phyloP scores from a whole-genome alignment of 129 eudicot genomes.

The Mikania micrantha region DNA sequence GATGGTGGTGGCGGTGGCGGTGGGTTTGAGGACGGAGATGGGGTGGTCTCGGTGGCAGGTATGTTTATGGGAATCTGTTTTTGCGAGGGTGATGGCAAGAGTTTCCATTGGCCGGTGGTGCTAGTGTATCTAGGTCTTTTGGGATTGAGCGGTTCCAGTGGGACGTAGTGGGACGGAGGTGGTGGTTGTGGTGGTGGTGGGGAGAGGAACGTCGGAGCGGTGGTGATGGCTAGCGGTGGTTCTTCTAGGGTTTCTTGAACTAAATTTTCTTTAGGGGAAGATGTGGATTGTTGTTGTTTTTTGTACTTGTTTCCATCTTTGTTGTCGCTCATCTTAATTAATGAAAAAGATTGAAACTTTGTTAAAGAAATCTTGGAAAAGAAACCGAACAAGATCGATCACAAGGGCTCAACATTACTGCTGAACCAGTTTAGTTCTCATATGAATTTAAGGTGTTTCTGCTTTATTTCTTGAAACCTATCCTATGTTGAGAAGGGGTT shows the following conservation, averaged over 20 bases:
- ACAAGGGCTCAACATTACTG: neutral
- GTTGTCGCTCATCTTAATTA: constrained; percentile 41
- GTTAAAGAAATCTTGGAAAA: constrained; percentile 5
- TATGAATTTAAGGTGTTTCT: too few relatives aligned
- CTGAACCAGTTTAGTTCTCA: constrained; percentile 15
- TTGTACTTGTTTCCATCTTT: constrained; percentile 28
- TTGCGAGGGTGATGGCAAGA: constrained; percentile 41
- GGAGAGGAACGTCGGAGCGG: constrained; percentile 26
- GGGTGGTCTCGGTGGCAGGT: constrained; percentile 23
- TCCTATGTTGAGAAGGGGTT: too few relatives aligned
- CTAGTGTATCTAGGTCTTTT: constrained; percentile 60
- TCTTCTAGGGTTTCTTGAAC: constrained; percentile 44
- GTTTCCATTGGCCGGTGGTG: constrained; percentile 61
- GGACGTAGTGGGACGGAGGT: constrained; percentile 21
- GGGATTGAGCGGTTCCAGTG: constrained; percentile 22
- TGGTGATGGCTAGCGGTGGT: constrained; percentile 4
- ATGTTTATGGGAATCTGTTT: constrained; percentile 8
- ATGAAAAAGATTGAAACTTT: constrained; percentile 9
- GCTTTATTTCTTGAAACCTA: constrained; percentile 17
- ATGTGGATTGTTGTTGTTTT: constrained; percentile 37
- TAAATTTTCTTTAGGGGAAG: constrained; percentile 33
- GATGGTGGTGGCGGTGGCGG: constrained; percentile 37
- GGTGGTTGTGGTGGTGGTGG: constrained; percentile 36
- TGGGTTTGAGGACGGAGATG: constrained; percentile 29
- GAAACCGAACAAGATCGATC: constrained; percentile 5